These are phyloP conservation scores for Babesia sp. DNA, from an alignment of 169 alveolate species.

Conservation along the genomic window DNA sequence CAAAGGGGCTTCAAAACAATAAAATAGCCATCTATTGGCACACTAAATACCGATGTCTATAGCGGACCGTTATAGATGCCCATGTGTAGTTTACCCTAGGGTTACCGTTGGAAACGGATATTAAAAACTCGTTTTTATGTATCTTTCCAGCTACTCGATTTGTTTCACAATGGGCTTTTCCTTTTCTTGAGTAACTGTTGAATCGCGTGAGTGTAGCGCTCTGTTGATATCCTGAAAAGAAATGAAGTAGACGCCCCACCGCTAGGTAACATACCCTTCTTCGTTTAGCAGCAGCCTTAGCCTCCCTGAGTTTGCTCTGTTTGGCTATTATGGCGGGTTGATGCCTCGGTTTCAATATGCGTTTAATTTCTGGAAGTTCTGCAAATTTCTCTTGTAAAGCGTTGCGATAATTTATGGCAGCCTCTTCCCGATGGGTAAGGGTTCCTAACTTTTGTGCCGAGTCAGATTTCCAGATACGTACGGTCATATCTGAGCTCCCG, in stretches of 20 bases:
- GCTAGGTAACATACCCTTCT: constrained; percentile 39
- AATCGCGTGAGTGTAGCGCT: constrained; percentile 51
- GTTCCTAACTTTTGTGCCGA: constrained; percentile 75
- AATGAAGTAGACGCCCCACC: neutral
- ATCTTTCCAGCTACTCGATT: constrained; percentile 17
- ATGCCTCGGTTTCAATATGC: constrained; percentile 86
- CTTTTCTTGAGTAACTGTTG: constrained; percentile 47
- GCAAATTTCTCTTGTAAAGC: constrained; percentile 80
- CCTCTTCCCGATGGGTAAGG: constrained; percentile 75
- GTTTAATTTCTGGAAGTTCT: constrained; percentile 82
- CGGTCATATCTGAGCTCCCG: constrained; percentile 96
- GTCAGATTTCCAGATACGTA: constrained; percentile 95
- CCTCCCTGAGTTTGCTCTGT: constrained; percentile 70
- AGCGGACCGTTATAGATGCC: neutral
- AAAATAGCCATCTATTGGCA: no score
- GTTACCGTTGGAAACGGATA: neutral
- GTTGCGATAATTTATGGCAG: constrained; percentile 83
- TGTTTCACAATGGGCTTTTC: constrained; percentile 52
- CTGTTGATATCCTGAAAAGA: constrained; percentile 50
- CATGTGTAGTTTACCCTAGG: neutral
- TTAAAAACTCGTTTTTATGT: neutral
- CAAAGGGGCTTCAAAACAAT: no score
- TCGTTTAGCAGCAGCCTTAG: constrained; percentile 51
- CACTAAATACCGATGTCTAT: no score
- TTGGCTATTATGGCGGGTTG: constrained; percentile 82